A percentile compares a stretch with the other conserved stretches of the same genome.
Conservation (phyloP, 1,284 basidiomycete species). For the Microbotryum scabiosae region DNA sequence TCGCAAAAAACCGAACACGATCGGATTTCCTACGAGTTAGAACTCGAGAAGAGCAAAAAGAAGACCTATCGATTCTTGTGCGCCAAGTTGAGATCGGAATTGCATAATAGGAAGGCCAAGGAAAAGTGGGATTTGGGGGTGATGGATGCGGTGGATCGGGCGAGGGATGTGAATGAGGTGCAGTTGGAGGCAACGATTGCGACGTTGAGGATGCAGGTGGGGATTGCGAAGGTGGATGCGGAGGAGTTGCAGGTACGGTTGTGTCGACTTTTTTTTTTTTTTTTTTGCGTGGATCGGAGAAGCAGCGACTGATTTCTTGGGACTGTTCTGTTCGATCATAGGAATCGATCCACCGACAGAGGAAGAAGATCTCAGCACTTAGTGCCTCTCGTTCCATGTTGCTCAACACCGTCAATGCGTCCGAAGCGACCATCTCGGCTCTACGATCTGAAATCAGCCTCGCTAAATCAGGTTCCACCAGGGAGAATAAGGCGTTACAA, state of each 20-base stretch:
- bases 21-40: not conserved
- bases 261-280: too few relatives aligned
- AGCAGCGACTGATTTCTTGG: not conserved
- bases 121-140: conserved; percentile 29
- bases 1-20: not conserved
- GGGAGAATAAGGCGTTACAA: not conserved
- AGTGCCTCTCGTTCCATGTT: conserved; percentile 16
- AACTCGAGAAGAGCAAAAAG: conserved; percentile 10
- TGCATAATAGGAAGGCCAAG: conserved; percentile 21
- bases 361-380: conserved; percentile 4
- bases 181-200: conserved; percentile 10
- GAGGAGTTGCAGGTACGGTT: conserved; percentile 22
- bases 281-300: too few relatives aligned
- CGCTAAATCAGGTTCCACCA: not conserved
- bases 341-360: conserved; percentile 4
- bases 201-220: conserved; percentile 3
- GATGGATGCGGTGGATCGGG: conserved; percentile 23
- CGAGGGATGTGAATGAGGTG: conserved; percentile 16
- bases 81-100: conserved; percentile 22
- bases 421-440: conserved; percentile 10
- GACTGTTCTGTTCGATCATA: not conserved
- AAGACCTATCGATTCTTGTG: conserved; percentile 15
- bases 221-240: conserved; percentile 9
- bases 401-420: conserved; percentile 11
- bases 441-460: conserved; percentile 9